Conservation (phyloP, 371 early-diverging fungal species). For the Mortierella sp. region DNA sequence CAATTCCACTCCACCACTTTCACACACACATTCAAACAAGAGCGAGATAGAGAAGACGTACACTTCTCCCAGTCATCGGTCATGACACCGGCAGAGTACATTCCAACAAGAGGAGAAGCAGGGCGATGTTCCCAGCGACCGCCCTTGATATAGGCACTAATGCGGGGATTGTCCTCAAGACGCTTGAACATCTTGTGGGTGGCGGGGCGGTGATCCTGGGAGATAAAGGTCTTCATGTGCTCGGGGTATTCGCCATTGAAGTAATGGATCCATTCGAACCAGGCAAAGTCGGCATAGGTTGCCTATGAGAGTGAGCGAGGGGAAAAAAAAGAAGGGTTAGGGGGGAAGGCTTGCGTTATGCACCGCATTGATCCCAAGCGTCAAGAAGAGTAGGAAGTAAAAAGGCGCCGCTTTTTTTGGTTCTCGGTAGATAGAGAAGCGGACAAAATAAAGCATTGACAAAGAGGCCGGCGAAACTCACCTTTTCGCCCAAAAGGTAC, state of each 20-base stretch:
- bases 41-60: background rate
- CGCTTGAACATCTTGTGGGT: constrained; percentile 40
- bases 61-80: constrained; percentile 34
- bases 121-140: constrained; percentile 54
- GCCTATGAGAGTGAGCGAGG: constrained; percentile 15
- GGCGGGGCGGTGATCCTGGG: constrained; percentile 38
- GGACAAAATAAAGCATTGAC: background rate
- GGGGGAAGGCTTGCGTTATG: background rate
- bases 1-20: background rate
- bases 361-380: background rate
- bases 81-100: constrained; percentile 40
- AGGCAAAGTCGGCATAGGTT: constrained; percentile 42
- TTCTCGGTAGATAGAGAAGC: too few relatives aligned
- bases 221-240: constrained; percentile 24
- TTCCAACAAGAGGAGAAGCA: constrained; percentile 18
- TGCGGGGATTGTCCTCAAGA: constrained; percentile 34
- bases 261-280: constrained; percentile 44
- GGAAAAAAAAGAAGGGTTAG: background rate
- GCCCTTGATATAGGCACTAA: constrained; percentile 45
- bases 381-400: background rate
- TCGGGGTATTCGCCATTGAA: constrained; percentile 35
- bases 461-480: constrained; percentile 15
- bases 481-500: constrained; percentile 39
- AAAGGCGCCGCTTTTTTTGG: background rate
- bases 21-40: background rate